Conservation (phyloP, 2,329 filamentous ascomycete genomes). For the Epichloe hybrida region DNA sequence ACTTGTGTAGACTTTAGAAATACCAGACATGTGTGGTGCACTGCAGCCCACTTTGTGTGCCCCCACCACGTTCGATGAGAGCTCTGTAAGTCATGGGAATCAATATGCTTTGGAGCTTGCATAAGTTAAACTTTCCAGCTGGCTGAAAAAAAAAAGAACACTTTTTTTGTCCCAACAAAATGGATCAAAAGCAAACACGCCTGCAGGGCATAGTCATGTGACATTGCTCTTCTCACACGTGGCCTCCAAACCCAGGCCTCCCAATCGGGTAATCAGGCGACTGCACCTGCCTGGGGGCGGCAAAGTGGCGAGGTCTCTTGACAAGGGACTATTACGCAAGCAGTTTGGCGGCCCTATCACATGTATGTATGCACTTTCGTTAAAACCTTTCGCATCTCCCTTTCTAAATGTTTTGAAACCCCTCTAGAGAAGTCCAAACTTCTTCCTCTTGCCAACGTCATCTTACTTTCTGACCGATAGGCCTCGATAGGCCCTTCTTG, state of each 20-base stretch:
- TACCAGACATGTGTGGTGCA: too few relatives aligned
- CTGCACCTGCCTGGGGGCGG: not conserved
- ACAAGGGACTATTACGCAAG: conserved; percentile 8
- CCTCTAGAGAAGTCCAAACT: not conserved
- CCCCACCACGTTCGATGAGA: too few relatives aligned
- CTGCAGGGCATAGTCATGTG: too few relatives aligned
- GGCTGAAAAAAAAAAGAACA: too few relatives aligned
- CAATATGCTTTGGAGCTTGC: too few relatives aligned
- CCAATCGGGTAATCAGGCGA: too few relatives aligned
- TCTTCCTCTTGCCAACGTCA: not conserved
- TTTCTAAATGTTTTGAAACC: not conserved
- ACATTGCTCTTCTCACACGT: not conserved
- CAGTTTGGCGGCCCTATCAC: not conserved
- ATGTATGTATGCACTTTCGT: not conserved
- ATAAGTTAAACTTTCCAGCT: too few relatives aligned
- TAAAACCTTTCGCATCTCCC: not conserved
- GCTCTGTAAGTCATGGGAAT: too few relatives aligned
- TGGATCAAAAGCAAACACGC: too few relatives aligned
- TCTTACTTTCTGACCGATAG: not conserved
- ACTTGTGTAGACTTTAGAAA: too few relatives aligned
- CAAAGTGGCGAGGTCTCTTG: conserved; percentile 7
- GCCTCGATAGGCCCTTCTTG: not conserved
- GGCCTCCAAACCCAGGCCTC: not conserved
- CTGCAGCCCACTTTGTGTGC: too few relatives aligned
- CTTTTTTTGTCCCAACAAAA: too few relatives aligned